Conservation (phyloP, 352 stramenopile species). For the Phytophthora crassamura region DNA sequence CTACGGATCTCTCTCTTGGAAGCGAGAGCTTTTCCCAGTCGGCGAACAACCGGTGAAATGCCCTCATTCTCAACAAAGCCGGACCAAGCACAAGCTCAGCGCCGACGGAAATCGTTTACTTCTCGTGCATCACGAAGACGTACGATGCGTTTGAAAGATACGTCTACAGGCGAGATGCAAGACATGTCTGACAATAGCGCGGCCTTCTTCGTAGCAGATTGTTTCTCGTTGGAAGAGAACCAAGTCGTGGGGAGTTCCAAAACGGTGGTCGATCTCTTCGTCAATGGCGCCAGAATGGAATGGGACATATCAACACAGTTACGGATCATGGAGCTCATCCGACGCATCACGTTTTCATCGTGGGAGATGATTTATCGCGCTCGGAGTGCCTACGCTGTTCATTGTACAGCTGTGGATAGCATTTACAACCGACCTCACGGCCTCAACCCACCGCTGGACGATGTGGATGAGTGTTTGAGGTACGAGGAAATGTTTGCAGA, state of each 20-base stretch:
- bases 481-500: conserved; percentile 44
- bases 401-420: conserved; percentile 57
- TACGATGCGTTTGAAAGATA: background rate
- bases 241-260: conserved; percentile 46
- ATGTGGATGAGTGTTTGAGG: conserved; percentile 50
- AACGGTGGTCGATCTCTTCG: conserved; percentile 75
- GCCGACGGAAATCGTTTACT: conserved; percentile 22
- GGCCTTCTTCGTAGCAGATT: conserved; percentile 57
- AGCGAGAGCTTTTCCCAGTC: conserved; percentile 40
- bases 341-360: conserved; percentile 66
- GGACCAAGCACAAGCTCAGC: conserved; percentile 6
- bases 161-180: background rate
- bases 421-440: conserved; percentile 68
- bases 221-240: conserved; percentile 77
- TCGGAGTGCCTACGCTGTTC: conserved; percentile 57
- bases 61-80: conserved; percentile 1
- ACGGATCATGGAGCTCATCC: conserved; percentile 68
- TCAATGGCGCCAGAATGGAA: conserved; percentile 47
- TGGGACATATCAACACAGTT: conserved; percentile 68
- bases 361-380: conserved; percentile 86
- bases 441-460: conserved; percentile 58
- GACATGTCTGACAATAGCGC: background rate
- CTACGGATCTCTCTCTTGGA: conserved; percentile 62
- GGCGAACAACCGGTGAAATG: conserved; percentile 13
- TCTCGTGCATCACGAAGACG: conserved; percentile 18